phyloP scores from a whole-genome alignment of 352 stramenopile species.

The Pythium dissimile region DNA sequence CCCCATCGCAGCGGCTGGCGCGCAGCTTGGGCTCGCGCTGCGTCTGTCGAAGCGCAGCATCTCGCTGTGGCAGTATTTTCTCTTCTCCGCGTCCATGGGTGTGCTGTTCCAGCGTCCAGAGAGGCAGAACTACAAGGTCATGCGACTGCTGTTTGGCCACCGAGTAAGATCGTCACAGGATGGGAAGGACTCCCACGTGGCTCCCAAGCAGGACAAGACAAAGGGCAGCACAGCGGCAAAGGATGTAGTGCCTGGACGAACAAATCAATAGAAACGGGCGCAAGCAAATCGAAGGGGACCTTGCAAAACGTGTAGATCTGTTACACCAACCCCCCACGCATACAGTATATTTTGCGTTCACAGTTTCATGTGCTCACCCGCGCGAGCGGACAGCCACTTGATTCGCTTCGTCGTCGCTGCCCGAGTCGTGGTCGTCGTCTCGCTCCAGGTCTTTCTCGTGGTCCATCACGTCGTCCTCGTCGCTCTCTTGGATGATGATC shows the following conservation, averaged over 20 bases:
- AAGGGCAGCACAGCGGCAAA: background rate
- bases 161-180: slow-evolving; percentile 11
- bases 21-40: slow-evolving; percentile 12
- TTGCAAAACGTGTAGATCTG: too few species aligned
- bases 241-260: too few species aligned
- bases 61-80: slow-evolving; percentile 36
- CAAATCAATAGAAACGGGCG: too few species aligned
- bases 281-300: too few species aligned
- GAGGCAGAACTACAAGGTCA: slow-evolving; percentile 39
- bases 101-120: slow-evolving; percentile 46
- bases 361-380: too few species aligned
- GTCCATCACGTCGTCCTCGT: slow-evolving; percentile 36
- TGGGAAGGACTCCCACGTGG: background rate
- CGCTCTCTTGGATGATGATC: slow-evolving; percentile 55
- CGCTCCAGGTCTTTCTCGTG: background rate
- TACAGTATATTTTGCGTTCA: too few species aligned
- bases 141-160: slow-evolving; percentile 57
- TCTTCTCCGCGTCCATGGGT: slow-evolving; percentile 46
- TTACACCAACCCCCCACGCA: too few species aligned
- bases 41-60: slow-evolving; percentile 18
- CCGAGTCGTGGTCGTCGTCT: slow-evolving; percentile 31
- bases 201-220: too few species aligned
- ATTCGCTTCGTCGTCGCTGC: slow-evolving; percentile 14
- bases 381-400: slow-evolving; percentile 9
- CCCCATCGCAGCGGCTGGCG: slow-evolving; percentile 31